phyloP scores from a whole-genome alignment of 2,329 filamentous ascomycete genomes.

The Cylindrodendrum hubeiense region DNA sequence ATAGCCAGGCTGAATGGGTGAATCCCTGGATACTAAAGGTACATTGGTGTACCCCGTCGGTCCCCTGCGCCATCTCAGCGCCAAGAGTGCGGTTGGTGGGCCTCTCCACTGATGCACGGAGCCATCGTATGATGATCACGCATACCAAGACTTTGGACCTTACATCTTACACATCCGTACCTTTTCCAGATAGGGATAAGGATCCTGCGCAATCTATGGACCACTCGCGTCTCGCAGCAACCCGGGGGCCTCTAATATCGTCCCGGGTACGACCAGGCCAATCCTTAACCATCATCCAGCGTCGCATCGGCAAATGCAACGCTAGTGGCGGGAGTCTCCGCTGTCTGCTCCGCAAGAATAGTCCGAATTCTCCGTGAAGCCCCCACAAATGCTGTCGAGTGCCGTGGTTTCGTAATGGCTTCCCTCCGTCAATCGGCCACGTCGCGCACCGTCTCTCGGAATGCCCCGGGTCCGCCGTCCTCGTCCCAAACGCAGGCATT shows the following conservation, averaged over 20 bases:
- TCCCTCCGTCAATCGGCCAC: not conserved
- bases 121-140: constrained; percentile 2
- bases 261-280: not conserved
- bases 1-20: not conserved
- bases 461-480: not conserved
- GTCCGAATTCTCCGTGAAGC: too few species aligned
- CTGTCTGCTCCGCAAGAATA: too few species aligned
- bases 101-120: not conserved
- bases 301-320: not conserved
- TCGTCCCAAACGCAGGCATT: not conserved
- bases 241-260: not conserved
- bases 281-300: not conserved
- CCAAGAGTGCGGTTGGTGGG: not conserved
- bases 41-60: not conserved
- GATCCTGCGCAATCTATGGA: not conserved
- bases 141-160: not conserved
- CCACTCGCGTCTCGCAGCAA: not conserved
- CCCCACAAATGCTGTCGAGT: not conserved
- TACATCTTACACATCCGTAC: not conserved
- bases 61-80: not conserved
- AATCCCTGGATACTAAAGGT: not conserved
- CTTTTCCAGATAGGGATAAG: not conserved
- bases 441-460: not conserved
- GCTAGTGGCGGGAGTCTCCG: not conserved
- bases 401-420: not conserved